phyloP scores from a whole-genome alignment of 2,329 filamentous ascomycete genomes.

The Calonectria ilicicola region DNA sequence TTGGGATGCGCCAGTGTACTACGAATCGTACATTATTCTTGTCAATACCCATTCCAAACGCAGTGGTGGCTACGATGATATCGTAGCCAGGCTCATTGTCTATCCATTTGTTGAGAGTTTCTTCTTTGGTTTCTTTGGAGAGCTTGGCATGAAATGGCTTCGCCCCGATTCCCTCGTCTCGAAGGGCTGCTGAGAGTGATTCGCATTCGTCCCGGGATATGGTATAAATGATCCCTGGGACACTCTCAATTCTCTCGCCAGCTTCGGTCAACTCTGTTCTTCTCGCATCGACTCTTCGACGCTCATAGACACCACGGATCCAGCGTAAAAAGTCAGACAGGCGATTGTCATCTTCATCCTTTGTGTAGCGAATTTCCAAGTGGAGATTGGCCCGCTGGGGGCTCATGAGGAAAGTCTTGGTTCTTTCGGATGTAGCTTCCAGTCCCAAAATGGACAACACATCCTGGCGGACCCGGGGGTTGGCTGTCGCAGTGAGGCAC shows the following conservation, averaged over 20 bases:
- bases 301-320: conserved; percentile 78
- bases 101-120: conserved; percentile 79
- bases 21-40: conserved; percentile 96
- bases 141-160: conserved; percentile 80
- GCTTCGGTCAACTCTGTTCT: conserved; percentile 67
- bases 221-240: conserved; percentile 85
- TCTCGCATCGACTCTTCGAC: conserved; percentile 72
- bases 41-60: conserved; percentile 98
- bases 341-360: conserved; percentile 78
- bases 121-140: conserved; percentile 75
- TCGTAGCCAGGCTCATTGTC: conserved; percentile 82
- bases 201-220: conserved; percentile 82
- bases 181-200: conserved; percentile 73
- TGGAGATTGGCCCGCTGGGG: conserved; percentile 89
- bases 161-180: conserved; percentile 77
- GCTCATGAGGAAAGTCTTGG: conserved; percentile 85
- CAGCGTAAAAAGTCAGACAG: conserved; percentile 81
- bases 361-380: conserved; percentile 88
- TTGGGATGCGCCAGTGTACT: conserved; percentile 92
- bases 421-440: conserved; percentile 64
- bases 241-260: conserved; percentile 70
- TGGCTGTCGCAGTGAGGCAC: conserved; percentile 93
- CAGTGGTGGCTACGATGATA: conserved; percentile 93
- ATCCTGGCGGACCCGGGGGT: conserved; percentile 82
- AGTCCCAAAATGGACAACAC: conserved; percentile 82